These are phyloP conservation scores for Albophoma yamanashiensis DNA, from an alignment of 2,329 filamentous ascomycete genomes.

Conservation along the genomic window DNA sequence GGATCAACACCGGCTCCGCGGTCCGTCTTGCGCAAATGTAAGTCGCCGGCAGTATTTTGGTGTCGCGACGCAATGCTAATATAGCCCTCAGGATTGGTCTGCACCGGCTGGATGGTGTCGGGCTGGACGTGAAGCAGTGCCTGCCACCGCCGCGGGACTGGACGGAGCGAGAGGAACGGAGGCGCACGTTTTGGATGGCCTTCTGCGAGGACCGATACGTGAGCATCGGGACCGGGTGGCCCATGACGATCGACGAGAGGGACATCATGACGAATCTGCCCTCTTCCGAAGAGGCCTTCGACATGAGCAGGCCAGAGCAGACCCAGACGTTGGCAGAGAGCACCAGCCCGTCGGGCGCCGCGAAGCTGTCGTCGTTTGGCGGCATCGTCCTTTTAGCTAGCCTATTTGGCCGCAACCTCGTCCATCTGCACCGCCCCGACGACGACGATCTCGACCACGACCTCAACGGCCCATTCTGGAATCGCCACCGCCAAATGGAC, in stretches of 20 bases:
- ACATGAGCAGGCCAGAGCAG: conserved; percentile 64
- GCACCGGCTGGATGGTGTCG: conserved; percentile 72
- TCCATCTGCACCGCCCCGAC: conserved; percentile 82
- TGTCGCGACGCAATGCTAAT: neutral
- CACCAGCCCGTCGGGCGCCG: conserved; percentile 60
- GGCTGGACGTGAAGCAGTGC: conserved; percentile 87
- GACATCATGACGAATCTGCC: conserved; percentile 86
- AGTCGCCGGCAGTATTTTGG: conserved; percentile 12
- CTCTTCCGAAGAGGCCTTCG: conserved; percentile 72
- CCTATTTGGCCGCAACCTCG: conserved; percentile 81
- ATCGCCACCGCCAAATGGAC: conserved; percentile 79
- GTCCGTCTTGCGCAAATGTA: conserved; percentile 78
- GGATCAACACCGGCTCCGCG: conserved; percentile 80
- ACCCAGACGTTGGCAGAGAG: conserved; percentile 61
- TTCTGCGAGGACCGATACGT: conserved; percentile 88
- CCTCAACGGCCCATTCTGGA: conserved; percentile 92
- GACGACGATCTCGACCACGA: conserved; percentile 74
- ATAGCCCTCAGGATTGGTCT: conserved; percentile 67
- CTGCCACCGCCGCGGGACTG: conserved; percentile 79
- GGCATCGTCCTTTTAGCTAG: conserved; percentile 78
- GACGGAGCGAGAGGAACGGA: conserved; percentile 85
- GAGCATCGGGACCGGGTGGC: conserved; percentile 95
- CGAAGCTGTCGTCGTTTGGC: conserved; percentile 66
- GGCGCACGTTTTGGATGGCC: conserved; percentile 90
- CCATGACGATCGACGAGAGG: conserved; percentile 83